Evolutionary conservation across 805 yeast species (phyloP).

Genomic region (Metschnikowia kofuensis): DNA sequence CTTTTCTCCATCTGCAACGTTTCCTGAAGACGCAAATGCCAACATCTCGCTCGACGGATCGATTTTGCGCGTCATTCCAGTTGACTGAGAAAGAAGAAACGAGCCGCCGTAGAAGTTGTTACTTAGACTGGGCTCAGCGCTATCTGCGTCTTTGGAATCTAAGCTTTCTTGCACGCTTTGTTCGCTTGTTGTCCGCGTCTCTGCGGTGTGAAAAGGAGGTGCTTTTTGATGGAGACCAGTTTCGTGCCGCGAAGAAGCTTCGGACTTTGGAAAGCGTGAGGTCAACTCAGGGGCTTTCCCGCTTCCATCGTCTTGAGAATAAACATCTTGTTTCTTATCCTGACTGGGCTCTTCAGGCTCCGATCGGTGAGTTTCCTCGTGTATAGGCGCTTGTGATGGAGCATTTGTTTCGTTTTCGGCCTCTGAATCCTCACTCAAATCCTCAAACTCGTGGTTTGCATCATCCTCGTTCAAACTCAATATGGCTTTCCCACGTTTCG

Average conservation of each 20-base stretch:
- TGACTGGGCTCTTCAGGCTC: too few species aligned
- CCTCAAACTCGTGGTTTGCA: slow-evolving; percentile 38
- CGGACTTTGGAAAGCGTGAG: too few species aligned
- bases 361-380: too few species aligned
- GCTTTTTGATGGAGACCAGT: too few species aligned
- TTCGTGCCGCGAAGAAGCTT: too few species aligned
- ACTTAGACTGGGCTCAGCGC: background rate
- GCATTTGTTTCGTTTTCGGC: background rate
- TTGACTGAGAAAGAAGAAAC: slow-evolving; percentile 40
- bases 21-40: background rate
- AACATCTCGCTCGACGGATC: slow-evolving; percentile 8
- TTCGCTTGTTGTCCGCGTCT: background rate
- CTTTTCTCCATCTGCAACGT: slow-evolving; percentile 1
- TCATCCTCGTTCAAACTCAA: slow-evolving; percentile 37
- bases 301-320: too few species aligned
- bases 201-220: background rate
- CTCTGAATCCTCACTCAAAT: slow-evolving; percentile 24
- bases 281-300: too few species aligned
- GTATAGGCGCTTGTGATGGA: background rate
- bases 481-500: slow-evolving; percentile 38
- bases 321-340: too few species aligned
- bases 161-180: background rate
- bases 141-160: background rate
- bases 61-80: slow-evolving; percentile 39
- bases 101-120: slow-evolving; percentile 41